Evolutionary conservation across 177 flowering plant species (phyloP).

Genomic region (Vitis hybrid): DNA sequence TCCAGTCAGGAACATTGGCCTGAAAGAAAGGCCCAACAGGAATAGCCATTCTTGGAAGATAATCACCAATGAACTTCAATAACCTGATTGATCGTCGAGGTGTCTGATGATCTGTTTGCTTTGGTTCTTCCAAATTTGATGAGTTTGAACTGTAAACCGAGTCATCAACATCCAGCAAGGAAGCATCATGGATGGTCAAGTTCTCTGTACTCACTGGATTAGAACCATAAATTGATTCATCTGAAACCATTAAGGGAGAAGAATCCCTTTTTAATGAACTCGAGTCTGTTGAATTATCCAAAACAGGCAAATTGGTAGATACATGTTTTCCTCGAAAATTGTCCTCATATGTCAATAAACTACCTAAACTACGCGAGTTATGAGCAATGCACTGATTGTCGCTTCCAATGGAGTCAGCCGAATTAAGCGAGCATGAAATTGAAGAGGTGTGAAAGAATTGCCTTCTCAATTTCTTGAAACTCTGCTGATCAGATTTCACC

Average conservation of each 20-base stretch:
- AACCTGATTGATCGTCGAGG: conserved; percentile 12
- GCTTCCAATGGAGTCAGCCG: conserved; percentile 2
- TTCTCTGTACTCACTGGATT: conserved; percentile 15
- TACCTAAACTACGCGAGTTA: conserved; percentile 2
- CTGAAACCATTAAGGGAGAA: conserved; percentile 14
- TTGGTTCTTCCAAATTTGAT: conserved; percentile 6
- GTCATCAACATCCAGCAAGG: conserved; percentile 11
- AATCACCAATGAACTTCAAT: conserved; percentile 20
- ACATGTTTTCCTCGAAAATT: conserved; percentile 6
- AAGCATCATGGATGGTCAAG: conserved; percentile 4
- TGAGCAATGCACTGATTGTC: background rate
- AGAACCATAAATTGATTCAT: conserved; percentile 23
- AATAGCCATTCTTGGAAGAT: conserved; percentile 21
- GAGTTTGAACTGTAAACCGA: conserved; percentile 12
- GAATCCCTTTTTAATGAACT: background rate
- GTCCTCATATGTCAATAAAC: conserved; percentile 6
- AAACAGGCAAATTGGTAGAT: conserved; percentile 2
- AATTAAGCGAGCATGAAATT: conserved; percentile 11
- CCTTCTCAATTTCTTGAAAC: conserved; percentile 1
- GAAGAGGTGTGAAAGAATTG: conserved; percentile 12
- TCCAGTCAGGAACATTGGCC: conserved; percentile 33
- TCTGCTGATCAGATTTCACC: conserved; percentile 10
- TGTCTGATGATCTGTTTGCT: background rate
- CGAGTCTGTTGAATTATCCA: conserved; percentile 10
- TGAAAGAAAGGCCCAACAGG: conserved; percentile 46